Conservation (phyloP, 2,329 filamentous ascomycete species). For the Alternaria angustiovoidea region DNA sequence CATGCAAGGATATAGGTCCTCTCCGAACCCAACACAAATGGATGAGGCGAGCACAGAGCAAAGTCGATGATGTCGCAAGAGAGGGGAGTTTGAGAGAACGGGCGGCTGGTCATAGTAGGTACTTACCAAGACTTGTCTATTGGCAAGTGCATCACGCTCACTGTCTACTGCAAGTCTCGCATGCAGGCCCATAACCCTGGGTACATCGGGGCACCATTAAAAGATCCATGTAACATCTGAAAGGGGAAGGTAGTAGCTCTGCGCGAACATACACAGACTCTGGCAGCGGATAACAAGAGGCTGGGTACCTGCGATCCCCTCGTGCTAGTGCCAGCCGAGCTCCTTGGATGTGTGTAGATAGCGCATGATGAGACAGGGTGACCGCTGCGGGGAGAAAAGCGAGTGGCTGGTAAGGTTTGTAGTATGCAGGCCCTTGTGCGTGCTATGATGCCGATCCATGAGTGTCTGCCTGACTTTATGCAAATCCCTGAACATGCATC, state of each 20-base stretch:
- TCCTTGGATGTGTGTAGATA: constrained; percentile 2
- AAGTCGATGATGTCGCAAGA: not conserved
- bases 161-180: not conserved
- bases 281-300: not conserved
- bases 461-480: constrained; percentile 5
- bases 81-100: not conserved
- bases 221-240: constrained; percentile 1
- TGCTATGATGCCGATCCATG: constrained; percentile 12
- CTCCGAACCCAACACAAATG: not conserved
- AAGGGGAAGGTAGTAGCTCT: constrained; percentile 4
- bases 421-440: constrained; percentile 12
- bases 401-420: constrained; percentile 10
- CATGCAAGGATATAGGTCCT: not conserved
- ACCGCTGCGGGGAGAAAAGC: not conserved
- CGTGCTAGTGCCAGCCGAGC: not conserved
- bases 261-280: not conserved
- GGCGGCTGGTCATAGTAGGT: not conserved
- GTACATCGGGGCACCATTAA: constrained; percentile 1
- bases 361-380: constrained; percentile 16
- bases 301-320: constrained; percentile 1
- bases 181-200: not conserved
- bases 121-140: not conserved
- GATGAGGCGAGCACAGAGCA: not conserved
- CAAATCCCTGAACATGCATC: not conserved
- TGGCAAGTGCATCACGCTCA: not conserved